These are phyloP conservation scores for Pseudogymnoascus sp. DNA, from an alignment of 2,329 filamentous ascomycete species.

Conservation along the genomic window DNA sequence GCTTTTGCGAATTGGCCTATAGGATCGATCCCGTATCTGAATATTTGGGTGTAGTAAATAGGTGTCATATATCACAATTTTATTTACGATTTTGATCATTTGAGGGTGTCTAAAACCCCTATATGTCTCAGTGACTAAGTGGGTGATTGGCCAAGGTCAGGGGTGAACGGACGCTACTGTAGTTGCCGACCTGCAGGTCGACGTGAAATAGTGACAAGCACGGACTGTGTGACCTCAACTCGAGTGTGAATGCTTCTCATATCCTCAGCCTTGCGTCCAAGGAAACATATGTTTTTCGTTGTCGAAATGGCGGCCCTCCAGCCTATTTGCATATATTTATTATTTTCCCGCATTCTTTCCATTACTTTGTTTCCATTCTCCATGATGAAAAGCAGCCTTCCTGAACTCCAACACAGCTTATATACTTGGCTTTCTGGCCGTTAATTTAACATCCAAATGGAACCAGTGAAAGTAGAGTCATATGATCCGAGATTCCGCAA, in stretches of 20 bases:
- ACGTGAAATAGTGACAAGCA: background rate
- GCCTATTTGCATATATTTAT: background rate
- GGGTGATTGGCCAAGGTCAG: background rate
- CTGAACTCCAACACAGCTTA: background rate
- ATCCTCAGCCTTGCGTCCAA: background rate
- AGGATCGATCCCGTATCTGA: background rate
- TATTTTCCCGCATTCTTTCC: background rate
- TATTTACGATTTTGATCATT: background rate
- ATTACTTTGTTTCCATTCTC: background rate
- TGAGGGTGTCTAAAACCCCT: background rate
- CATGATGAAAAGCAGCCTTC: background rate
- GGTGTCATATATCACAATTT: conserved; percentile 1
- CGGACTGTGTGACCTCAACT: background rate
- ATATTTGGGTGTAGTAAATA: background rate
- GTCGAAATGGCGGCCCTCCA: background rate
- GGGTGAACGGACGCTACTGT: background rate
- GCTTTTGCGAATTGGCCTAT: background rate
- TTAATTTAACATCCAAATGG: background rate
- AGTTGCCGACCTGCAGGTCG: background rate
- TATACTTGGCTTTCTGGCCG: background rate
- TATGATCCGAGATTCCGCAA: background rate
- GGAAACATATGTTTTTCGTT: background rate
- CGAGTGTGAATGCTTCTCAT: background rate
- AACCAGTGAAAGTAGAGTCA: background rate
- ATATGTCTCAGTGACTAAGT: background rate